These are phyloP conservation scores for Aquilaria agallochum DNA, from an alignment of 441 rosid genomes.

Conservation along the genomic window DNA sequence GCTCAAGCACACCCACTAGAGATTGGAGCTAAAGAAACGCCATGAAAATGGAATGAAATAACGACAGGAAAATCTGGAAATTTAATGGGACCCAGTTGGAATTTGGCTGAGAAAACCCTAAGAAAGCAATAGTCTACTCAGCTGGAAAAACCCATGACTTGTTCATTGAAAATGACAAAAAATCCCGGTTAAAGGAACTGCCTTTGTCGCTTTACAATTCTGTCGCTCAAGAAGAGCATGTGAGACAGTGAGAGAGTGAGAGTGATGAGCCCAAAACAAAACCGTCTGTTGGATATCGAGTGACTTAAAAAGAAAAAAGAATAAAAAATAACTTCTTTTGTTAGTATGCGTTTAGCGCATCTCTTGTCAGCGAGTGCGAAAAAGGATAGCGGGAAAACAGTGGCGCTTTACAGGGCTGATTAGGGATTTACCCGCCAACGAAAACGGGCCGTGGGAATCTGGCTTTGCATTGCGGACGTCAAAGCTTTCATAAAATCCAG, in stretches of 20 bases:
- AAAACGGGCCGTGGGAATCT: constrained; percentile 14
- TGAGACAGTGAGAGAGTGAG: constrained; percentile 12
- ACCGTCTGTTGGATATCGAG: constrained; percentile 10
- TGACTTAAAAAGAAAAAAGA: neutral
- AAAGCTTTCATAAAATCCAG: constrained; percentile 43
- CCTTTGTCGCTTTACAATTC: constrained; percentile 17
- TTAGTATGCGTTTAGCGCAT: constrained; percentile 24
- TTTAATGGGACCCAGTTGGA: constrained; percentile 28
- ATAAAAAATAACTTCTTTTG: neutral
- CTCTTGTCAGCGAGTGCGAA: constrained; percentile 20
- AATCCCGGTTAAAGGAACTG: constrained; percentile 12
- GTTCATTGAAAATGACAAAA: constrained; percentile 28
- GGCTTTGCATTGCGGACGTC: constrained; percentile 50
- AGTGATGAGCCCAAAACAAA: constrained; percentile 30
- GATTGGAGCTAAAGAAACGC: constrained; percentile 18
- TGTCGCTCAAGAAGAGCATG: constrained; percentile 5
- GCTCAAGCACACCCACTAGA: constrained; percentile 17
- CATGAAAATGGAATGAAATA: constrained; percentile 18
- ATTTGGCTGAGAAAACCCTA: constrained; percentile 18
- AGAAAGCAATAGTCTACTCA: constrained; percentile 14
- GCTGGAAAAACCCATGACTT: constrained; percentile 23
- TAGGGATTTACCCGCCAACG: constrained; percentile 60
- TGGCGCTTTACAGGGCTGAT: constrained; percentile 12
- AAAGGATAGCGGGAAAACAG: constrained; percentile 36
- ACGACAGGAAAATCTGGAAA: constrained; percentile 19